phyloP scores from a whole-genome alignment of 192 early-diverging fungal genomes.

The Fimicolochytrium jonesii region DNA sequence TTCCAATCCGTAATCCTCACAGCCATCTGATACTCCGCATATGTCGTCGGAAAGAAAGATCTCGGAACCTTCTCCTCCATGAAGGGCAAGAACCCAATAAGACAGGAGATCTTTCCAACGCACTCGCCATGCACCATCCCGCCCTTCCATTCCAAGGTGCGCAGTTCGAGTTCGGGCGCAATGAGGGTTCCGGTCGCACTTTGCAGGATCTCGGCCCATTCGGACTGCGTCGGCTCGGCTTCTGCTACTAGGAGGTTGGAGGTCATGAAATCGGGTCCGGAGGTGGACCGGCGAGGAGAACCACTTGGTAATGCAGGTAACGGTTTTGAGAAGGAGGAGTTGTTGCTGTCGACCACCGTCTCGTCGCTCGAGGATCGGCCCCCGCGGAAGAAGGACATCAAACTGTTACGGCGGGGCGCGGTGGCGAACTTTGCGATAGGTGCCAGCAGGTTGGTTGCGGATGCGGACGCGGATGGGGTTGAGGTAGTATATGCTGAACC shows the following conservation, averaged over 20 bases:
- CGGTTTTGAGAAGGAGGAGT: too few species aligned
- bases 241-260: constrained; percentile 8
- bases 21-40: constrained; percentile 6
- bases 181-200: background rate
- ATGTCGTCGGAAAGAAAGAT: constrained; percentile 3
- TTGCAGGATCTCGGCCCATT: background rate
- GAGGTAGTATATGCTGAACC: too few species aligned
- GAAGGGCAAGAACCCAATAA: constrained; percentile 11
- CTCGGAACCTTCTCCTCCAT: background rate
- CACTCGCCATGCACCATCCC: constrained; percentile 5
- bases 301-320: too few species aligned
- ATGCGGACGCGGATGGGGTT: background rate
- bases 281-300: too few species aligned
- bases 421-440: too few species aligned
- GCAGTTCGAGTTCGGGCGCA: background rate
- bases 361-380: too few species aligned
- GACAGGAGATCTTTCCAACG: constrained; percentile 2
- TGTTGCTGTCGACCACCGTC: too few species aligned
- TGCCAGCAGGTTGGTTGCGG: constrained; percentile 3
- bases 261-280: too few species aligned
- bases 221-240: background rate
- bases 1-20: constrained; percentile 19
- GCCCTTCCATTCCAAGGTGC: constrained; percentile 7
- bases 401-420: constrained; percentile 1
- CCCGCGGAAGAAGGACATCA: constrained; percentile 16